Conservation (phyloP, 2,329 filamentous ascomycete species). For the Xylaria hypoxylon region DNA sequence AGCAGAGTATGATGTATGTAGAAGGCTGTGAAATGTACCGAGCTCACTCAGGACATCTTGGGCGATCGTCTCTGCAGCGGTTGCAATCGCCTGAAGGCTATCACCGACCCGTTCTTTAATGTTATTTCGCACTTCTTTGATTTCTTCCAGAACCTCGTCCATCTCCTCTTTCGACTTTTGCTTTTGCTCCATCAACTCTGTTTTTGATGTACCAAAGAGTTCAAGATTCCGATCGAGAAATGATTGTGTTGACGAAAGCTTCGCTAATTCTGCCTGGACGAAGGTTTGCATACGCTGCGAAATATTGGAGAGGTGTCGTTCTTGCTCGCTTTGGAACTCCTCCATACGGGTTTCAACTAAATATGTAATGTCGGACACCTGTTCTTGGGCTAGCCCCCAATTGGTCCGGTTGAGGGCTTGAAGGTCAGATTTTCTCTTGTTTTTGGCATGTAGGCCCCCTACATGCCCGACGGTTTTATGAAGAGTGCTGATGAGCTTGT, state of each 20-base stretch:
- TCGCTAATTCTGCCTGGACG: constrained; percentile 78
- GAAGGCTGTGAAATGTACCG: constrained; percentile 82
- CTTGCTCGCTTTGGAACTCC: constrained; percentile 78
- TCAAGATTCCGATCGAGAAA: constrained; percentile 77
- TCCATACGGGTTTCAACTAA: constrained; percentile 81
- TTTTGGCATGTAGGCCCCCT: constrained; percentile 84
- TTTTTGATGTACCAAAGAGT: constrained; percentile 75
- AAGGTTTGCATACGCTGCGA: constrained; percentile 80
- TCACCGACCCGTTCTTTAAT: constrained; percentile 89
- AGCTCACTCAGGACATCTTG: constrained; percentile 90
- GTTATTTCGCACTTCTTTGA: constrained; percentile 87
- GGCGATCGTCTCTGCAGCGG: constrained; percentile 87
- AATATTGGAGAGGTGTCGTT: constrained; percentile 74
- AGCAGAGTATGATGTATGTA: constrained; percentile 85
- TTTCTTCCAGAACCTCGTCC: constrained; percentile 91
- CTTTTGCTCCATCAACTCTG: constrained; percentile 75
- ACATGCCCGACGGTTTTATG: constrained; percentile 83
- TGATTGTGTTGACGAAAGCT: constrained; percentile 75
- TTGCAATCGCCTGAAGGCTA: constrained; percentile 84
- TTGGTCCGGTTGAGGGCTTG: constrained; percentile 81
- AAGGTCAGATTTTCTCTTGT: constrained; percentile 85
- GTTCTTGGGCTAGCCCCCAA: constrained; percentile 81
- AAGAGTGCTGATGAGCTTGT: constrained; percentile 81
- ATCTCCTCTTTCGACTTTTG: constrained; percentile 81
- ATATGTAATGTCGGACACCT: constrained; percentile 80